A percentile compares a stretch with the other conserved stretches of the same genome.
Conservation (phyloP, 2,329 filamentous ascomycete genomes). For the Epichloe bromicola region DNA sequence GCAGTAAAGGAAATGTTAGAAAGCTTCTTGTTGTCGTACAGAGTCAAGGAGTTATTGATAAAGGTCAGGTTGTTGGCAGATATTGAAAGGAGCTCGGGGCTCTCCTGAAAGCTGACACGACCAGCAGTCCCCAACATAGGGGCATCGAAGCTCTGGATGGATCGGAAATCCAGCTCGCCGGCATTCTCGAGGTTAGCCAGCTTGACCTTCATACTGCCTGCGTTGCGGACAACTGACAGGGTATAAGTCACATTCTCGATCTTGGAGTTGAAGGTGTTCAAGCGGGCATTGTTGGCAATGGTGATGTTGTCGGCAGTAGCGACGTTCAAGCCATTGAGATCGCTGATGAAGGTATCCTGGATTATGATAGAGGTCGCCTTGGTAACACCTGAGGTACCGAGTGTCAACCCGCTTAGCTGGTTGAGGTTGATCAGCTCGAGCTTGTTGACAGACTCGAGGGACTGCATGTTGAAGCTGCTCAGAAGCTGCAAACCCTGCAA, state of each 20-base stretch:
- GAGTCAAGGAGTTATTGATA: constrained; percentile 43
- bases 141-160: constrained; percentile 60
- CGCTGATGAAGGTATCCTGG: constrained; percentile 72
- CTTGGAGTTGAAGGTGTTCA: constrained; percentile 64
- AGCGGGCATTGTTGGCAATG: constrained; percentile 81
- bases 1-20: constrained; percentile 64
- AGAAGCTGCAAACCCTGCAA: constrained; percentile 58
- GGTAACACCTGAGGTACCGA: constrained; percentile 45
- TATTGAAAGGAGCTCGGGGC: constrained; percentile 55
- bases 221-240: constrained; percentile 71
- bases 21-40: constrained; percentile 48
- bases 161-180: constrained; percentile 44
- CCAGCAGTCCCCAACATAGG: constrained; percentile 56
- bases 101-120: constrained; percentile 73
- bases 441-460: constrained; percentile 49
- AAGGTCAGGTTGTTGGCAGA: constrained; percentile 46
- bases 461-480: constrained; percentile 50
- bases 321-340: constrained; percentile 71
- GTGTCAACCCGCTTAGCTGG: constrained; percentile 34
- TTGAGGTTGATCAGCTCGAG: constrained; percentile 65
- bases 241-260: constrained; percentile 60
- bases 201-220: constrained; percentile 52
- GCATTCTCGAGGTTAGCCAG: constrained; percentile 65
- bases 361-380: constrained; percentile 59
- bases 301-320: constrained; percentile 57